Evolutionary conservation across 176 grass and related monocot genomes (phyloP).

Genomic region (Otatea glauca): DNA sequence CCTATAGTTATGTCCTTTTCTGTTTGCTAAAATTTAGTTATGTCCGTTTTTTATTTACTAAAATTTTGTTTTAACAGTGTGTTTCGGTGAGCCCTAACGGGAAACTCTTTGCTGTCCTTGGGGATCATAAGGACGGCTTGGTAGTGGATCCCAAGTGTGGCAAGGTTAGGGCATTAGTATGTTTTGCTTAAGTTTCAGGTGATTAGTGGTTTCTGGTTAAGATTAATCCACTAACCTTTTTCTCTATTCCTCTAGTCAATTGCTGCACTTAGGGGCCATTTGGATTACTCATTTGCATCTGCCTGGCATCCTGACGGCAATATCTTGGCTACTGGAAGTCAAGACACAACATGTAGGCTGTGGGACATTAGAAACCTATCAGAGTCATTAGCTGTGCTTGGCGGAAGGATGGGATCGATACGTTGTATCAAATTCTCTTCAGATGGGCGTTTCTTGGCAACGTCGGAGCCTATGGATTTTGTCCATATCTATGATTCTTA

Average conservation of each 20-base stretch:
- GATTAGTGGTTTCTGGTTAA: conserved; percentile 25
- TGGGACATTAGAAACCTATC: conserved; percentile 95
- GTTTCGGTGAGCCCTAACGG: conserved; percentile 78
- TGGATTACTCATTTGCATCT: conserved; percentile 90
- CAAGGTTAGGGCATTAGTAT: conserved; percentile 50
- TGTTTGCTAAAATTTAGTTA: conserved; percentile 1
- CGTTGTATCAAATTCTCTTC: conserved; percentile 76
- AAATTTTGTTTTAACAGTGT: conserved; percentile 51
- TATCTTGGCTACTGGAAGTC: conserved; percentile 80
- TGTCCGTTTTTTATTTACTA: neutral
- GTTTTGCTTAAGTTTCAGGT: neutral
- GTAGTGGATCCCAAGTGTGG: conserved; percentile 73
- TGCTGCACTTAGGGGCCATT: conserved; percentile 64
- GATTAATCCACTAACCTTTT: neutral
- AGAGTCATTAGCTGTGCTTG: conserved; percentile 65
- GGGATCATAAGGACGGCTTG: conserved; percentile 74
- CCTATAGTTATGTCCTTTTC: conserved; percentile 8
- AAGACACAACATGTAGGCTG: conserved; percentile 88
- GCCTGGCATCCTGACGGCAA: conserved; percentile 82
- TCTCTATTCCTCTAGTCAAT: conserved; percentile 54
- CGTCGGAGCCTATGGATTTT: conserved; percentile 81
- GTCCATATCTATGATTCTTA: conserved; percentile 76
- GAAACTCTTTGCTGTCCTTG: conserved; percentile 78
- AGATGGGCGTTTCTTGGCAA: conserved; percentile 81
- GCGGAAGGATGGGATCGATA: conserved; percentile 80